Evolutionary conservation across 2,329 filamentous ascomycete genomes (phyloP).

Genomic region (Aspergillus bombycis): DNA sequence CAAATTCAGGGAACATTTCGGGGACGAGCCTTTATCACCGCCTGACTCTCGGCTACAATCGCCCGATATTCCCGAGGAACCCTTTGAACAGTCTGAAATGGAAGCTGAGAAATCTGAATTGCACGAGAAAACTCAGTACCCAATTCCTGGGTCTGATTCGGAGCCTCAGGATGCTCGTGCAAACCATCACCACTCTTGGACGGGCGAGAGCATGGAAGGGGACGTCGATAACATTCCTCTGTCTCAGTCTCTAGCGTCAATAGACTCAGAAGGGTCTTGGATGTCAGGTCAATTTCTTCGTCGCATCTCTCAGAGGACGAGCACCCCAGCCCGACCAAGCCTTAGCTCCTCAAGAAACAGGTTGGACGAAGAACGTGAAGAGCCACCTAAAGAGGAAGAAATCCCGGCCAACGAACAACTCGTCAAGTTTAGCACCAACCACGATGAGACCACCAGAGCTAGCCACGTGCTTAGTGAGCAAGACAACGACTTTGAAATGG

Average conservation of each 20-base stretch:
- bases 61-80: constrained; percentile 62
- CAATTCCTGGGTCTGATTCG: constrained; percentile 29
- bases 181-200: constrained; percentile 40
- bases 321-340: constrained; percentile 43
- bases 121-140: constrained; percentile 22
- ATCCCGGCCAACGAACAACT: constrained; percentile 77
- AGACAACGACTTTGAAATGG: constrained; percentile 42
- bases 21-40: constrained; percentile 82
- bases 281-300: constrained; percentile 73
- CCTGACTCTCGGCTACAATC: constrained; percentile 81
- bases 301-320: constrained; percentile 48
- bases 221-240: constrained; percentile 52
- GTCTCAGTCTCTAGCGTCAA: constrained; percentile 86
- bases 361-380: constrained; percentile 58
- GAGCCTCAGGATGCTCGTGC: constrained; percentile 34
- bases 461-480: constrained; percentile 60
- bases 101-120: constrained; percentile 17
- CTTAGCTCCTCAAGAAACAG: constrained; percentile 39
- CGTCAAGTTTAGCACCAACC: constrained; percentile 55
- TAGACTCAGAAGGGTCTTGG: constrained; percentile 96
- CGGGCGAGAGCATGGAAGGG: constrained; percentile 54
- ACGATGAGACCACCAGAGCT: constrained; percentile 48
- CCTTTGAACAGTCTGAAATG: constrained; percentile 16
- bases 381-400: constrained; percentile 56
- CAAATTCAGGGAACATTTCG: constrained; percentile 88